Evolutionary conservation across 345 rosid genomes (phyloP).

Genomic region (Laguncularia racemosa): DNA sequence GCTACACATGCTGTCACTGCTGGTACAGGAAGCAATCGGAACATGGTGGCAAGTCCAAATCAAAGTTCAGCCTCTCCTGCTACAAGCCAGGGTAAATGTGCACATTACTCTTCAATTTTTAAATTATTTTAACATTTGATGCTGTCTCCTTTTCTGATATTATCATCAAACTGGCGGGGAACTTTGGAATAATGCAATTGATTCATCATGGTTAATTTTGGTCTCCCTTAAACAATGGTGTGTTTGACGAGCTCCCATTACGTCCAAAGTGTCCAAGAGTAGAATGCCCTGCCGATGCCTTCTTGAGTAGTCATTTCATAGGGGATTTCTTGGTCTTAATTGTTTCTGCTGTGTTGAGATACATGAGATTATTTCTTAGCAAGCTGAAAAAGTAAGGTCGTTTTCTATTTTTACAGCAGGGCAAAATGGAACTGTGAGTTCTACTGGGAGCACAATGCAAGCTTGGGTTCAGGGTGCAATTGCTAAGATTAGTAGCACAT

Average conservation of each 20-base stretch:
- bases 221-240: neutral
- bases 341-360: too few species aligned
- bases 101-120: slow-evolving; percentile 4
- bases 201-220: neutral
- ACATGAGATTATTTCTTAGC: too few species aligned
- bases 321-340: too few species aligned
- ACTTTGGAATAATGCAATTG: neutral
- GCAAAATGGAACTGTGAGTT: slow-evolving; percentile 69
- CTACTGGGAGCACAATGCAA: slow-evolving; percentile 93
- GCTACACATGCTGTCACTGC: slow-evolving; percentile 95
- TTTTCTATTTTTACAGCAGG: slow-evolving; percentile 29
- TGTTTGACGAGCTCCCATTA: neutral
- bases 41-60: slow-evolving; percentile 74
- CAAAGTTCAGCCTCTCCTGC: slow-evolving; percentile 77
- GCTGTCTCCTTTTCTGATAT: neutral
- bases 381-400: too few species aligned
- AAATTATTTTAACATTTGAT: neutral
- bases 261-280: too few species aligned
- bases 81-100: slow-evolving; percentile 67
- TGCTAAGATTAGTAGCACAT: slow-evolving; percentile 89
- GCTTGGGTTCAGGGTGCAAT: slow-evolving; percentile 99
- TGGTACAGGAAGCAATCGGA: slow-evolving; percentile 85
- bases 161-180: neutral
- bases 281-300: too few species aligned
- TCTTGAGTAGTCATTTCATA: too few species aligned